Evolutionary conservation across 176 grass and related monocot species (phyloP), one percentile per base, ranked within the genome.

Genomic region (Elymus sibiricus): DNA sequence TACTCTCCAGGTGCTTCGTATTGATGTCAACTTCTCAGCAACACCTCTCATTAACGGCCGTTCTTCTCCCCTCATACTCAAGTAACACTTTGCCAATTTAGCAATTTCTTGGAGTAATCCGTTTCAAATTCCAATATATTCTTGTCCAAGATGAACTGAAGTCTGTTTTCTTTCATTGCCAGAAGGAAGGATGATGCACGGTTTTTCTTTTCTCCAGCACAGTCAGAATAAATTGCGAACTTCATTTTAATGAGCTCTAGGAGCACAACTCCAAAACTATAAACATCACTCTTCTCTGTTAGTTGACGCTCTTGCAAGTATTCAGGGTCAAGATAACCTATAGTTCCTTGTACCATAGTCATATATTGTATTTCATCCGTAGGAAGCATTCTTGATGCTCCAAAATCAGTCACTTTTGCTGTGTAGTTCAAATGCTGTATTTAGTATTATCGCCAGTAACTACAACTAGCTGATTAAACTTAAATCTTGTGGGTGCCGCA

Each of bases 61-160:
- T 42, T 85, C 76, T 19, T 81, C 87, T 9, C 87, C 67, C 16
- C 53, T 80, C 5, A 26, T 56, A 51, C 68, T 64, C 51, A 89
- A 76, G 62, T 67, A 89, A 31, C 10, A 0, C 19, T 77, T 80
- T 29, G 82, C 68, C 17, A 85, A 43, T 51, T 76, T 38, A 29
- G 77, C 59, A 67, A 89, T 12, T 56, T 85, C 87, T 89, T 84
- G 22, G 47, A 89, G 42, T 31, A 81, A n/a, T 76, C 67, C 5
- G 6, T 42, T 40, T 19, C 68, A 39, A 85, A 68, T 38, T 34
- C 55, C 62, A 44, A 10, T 61, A 85, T 85, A 53, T 89, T 71
- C 38, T 51, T 61, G 26, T 89, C 87, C 25, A 80, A 65, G 10
- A 85, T 85, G 3, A 47, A 78, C 1, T 29, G 25, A 31, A 81